Conservation (phyloP, 306 rosid genomes). For the Vicia faba region DNA sequence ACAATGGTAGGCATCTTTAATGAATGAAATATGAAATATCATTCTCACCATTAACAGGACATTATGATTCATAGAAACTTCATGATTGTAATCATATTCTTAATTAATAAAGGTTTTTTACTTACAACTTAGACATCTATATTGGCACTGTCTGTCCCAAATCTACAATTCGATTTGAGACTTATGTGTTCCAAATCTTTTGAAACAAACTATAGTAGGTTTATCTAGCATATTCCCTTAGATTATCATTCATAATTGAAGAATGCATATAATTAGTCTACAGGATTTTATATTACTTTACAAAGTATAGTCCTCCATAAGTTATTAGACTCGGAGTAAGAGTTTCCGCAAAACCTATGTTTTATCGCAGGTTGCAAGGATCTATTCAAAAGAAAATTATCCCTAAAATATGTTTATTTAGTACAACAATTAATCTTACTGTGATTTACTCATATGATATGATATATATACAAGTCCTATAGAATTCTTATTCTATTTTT, state of each 20-base stretch:
- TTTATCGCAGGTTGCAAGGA: constrained; percentile 13
- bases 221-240: constrained; percentile 7
- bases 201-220: too few relatives aligned
- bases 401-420: not conserved
- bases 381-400: not conserved
- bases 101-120: not conserved
- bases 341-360: not conserved
- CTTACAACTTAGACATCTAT: not conserved
- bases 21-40: constrained; percentile 7
- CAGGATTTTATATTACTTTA: not conserved
- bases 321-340: not conserved
- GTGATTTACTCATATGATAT: constrained; percentile 25
- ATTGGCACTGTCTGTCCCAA: not conserved
- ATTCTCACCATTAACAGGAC: not conserved
- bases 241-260: constrained; percentile 9
- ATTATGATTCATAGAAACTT: not conserved
- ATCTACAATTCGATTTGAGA: not conserved
- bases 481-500: too few relatives aligned
- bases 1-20: not conserved
- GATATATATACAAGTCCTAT: too few relatives aligned
- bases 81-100: not conserved
- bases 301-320: constrained; percentile 9
- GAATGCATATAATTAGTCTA: not conserved
- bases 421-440: not conserved
- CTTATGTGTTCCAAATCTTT: not conserved